Evolutionary conservation across 371 early-diverging fungal species (phyloP), one percentile per base, ranked within the genome.

Genomic region (Circinella umbellata): DNA sequence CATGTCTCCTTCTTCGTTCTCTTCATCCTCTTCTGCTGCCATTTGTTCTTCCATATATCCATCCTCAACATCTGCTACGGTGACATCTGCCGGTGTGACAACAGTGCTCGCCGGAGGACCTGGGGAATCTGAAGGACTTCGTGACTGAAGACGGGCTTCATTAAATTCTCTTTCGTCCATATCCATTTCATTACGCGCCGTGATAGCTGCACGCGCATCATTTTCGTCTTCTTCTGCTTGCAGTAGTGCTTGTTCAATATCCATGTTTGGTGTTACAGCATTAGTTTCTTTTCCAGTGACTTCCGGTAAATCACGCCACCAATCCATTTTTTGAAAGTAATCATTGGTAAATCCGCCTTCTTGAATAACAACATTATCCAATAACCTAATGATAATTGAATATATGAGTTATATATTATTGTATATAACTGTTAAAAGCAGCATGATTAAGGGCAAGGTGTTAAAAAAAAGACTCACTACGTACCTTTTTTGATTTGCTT

Each of bases 291-390:
- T 27, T 4, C 86, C 84, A 46, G 80, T 80, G 17, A 84, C 84
- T 61, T 86, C 88, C 35, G 87, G 84, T 18, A 90, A 67, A 61
- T 88, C 87, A 34, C 81, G 83, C 74, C 90, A 85, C 93, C 93
- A 92, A 46, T 91, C 89, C 76, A 85, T 82, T 57, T 86, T 90
- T 49, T 87, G 77, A 63, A 91, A 85, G 55, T 82, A 91, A 59
- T 92, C 92, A 17, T 90, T 89, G 1, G 92, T 93, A 71, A 95
- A 95, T 35, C 81, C 90, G 38, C 94, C 95, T 63, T 93, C 91
- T 75, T 91, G 91, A 59, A 95, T 94, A 13, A 95, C 93, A 4
- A 94, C 82, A 71, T 96, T 92, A 77, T 96, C 97, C 14, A 98
- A 82, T 84, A 91, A 77, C 64, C 89, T 84, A 76, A 27, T 20